Percentiles rank a stretch among this genome's conserved stretches.
Conservation (phyloP, 805 yeast genomes). For the Ogataea chonburiensis region DNA sequence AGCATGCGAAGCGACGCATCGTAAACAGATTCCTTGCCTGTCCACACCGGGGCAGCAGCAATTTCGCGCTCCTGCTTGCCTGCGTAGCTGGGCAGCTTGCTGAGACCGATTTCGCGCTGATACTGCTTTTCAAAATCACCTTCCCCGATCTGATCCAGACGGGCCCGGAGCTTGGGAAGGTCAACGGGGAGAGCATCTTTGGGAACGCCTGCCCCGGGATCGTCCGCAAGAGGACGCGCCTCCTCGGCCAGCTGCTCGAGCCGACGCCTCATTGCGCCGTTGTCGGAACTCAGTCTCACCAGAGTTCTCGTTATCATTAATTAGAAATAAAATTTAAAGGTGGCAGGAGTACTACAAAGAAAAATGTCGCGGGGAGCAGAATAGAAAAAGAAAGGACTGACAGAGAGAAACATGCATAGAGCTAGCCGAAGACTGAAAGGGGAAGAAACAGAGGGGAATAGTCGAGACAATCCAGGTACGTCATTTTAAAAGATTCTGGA, state of each 20-base stretch:
- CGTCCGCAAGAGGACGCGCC: conserved; percentile 36
- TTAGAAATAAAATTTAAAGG: conserved; percentile 2
- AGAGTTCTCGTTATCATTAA: conserved; percentile 4
- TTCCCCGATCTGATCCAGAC: conserved; percentile 33
- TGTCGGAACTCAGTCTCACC: conserved; percentile 7
- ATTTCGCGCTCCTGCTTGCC: conserved; percentile 44
- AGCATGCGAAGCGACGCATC: conserved; percentile 57
- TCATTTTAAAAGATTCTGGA: neutral
- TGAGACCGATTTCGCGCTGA: conserved; percentile 40
- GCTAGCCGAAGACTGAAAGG: too few relatives aligned
- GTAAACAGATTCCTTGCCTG: conserved; percentile 47
- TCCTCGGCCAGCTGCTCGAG: conserved; percentile 44
- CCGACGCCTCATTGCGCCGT: conserved; percentile 35
- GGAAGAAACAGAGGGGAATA: neutral
- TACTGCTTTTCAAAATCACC: conserved; percentile 37
- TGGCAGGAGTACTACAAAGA: conserved; percentile 6
- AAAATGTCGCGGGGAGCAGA: neutral
- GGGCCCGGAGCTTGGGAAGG: conserved; percentile 20
- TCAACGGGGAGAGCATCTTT: conserved; percentile 28
- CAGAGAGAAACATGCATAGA: neutral
- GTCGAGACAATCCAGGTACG: too few relatives aligned
- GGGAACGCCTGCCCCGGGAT: conserved; percentile 35
- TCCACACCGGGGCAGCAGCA: conserved; percentile 58
- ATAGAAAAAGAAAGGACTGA: neutral
- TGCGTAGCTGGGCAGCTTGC: conserved; percentile 45